Base-by-base conservation (phyloP, 2,329 filamentous ascomycete species). In the Monosporascus sp. region DNA sequence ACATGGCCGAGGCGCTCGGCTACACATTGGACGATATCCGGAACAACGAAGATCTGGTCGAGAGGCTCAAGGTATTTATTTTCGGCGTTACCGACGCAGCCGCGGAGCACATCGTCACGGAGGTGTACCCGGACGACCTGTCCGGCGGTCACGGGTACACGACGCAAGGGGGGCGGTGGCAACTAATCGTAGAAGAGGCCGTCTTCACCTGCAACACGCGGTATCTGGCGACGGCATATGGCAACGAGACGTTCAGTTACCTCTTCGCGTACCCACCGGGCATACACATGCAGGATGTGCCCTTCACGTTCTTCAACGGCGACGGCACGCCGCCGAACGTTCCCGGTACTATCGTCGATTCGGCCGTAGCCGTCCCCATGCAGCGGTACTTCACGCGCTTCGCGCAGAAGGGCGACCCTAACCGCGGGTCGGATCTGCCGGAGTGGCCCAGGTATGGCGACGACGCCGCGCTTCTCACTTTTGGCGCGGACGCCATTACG, bases 281-380 rank as follows among this genome's bases (percentile, higher is more conserved):
- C 7, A 68, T 79, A 37, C 81, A 84, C 60, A 78, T 74, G 18
- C 64, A 72, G 49, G 81, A 84, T 57, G 58, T 80, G 4, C 54
- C 70, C 0, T 82, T 79, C 57, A 79, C 77, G 1, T 82, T 76
- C 65, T 83, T 74, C 66, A 73, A 75, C 42, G 69, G 68, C 20
- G 64, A 65, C 17, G 59, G 59, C 50, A 60, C 58, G 6, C 60
- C 62, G 38, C 64, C 60, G 3, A 45, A 57, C 7, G 54, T 68
- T 38, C 51, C 62, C 51, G 63, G 62, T 11, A 37, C 52, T 1
- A 52, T 55, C 1, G 64, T 71, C 22, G 61, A 72, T 45, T 55
- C 56, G 0, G 60, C 58, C 0, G 51, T 74, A 3, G 72, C 72
- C 2, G 51, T 52, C 5, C 59, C 56, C 5, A 45, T 74, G 46